Base-by-base conservation (phyloP, 805 yeast species). In the Candida maltosa region DNA sequence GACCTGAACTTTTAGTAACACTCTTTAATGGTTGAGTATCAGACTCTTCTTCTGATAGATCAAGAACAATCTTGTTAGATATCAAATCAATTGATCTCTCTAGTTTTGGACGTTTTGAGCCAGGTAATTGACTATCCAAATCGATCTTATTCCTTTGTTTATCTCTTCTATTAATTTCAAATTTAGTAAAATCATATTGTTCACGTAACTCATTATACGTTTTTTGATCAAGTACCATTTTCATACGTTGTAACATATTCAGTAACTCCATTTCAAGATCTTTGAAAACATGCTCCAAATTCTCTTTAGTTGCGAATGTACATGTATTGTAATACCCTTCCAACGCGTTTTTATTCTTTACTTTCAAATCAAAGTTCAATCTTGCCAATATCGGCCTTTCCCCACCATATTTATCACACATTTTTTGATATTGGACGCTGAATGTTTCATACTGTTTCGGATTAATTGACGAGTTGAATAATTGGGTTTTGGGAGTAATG, bases 381-480 rank as follows among this genome's bases (percentile, higher is more conserved):
- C 38, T 23, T 3, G 32, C 38, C 8, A 34, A 15, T 4, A 29
- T 9, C 3, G 22, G 5, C 25, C n/a, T n/a, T n/a, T 22, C 25
- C 5, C 18, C 26, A 11, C 26, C n/a, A 18, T 14, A 14, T 14
- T 26, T 33, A 3, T 16, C 21, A 9, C 5, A 10, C 8, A 14
- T 34, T 4, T 4, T 4, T 6, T 7, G 14, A 15, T n/a, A 22
- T 16, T 29, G 24, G 3, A 17, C 10, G 5, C 20, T 6, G 3
- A 25, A 21, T n/a, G 20, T 17, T n/a, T 10, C 9, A 19, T 27
- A 29, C 21, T 34, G 38, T 25, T 27, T 20, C 4, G 4, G 4
- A 23, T 22, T 27, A 6, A 29, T 11, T 29, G 38, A 34, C 11
- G n/a, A n/a, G 10, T 29, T 17, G 16, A 34, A 34, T 18, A 29